Evolutionary conservation across 208 protist genomes (phyloP), one percentile per base, ranked within the genome.

Genomic region (Lotmaria passim): DNA sequence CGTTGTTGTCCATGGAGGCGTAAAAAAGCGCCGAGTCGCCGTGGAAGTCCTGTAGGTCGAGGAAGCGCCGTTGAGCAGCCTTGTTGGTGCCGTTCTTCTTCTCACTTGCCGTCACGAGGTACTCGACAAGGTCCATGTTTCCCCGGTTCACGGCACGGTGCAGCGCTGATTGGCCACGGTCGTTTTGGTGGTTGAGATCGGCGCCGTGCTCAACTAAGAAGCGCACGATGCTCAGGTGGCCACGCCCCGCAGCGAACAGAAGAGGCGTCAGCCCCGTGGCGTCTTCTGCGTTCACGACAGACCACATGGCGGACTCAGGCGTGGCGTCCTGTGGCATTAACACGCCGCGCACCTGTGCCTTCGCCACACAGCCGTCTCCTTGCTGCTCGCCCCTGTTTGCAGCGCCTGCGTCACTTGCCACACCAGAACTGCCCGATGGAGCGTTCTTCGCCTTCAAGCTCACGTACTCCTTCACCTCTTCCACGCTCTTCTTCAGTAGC

Each of bases 1-100:
- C 90, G 52, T 97, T 96, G 63, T 97, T 92, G 38, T 97, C 93
- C 83, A 87, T 86, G 7, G 91, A 94, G 2, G 93, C 93, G 69
- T 97, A 97, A 78, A 96, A 95, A 23, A 97, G 74, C 8, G 91
- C 89, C 5, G 91, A 94, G 64, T 97, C 86, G 15, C 93, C 93
- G 39, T 78, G 82, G 15, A 64, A 68, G 75, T 97, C 91, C 48
- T 93, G 91, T 28, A 91, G 33, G 68, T 97, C 86, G 64, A 97
- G 81, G 77, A 85, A 95, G n/a, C 73, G 78, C 30, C 78, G 81
- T 55, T 93, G 87, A 8, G 66, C 72, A 19, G 53, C 70, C 57
- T 72, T 80, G 26, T 60, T 59, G 2, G 39, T 58, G 17, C 59
- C 75, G 50, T 86, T 64, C 24, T 34, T 57, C 66, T 76, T 81